phyloP scores from a whole-genome alignment of 768 basidiomycete species.

The Cyathus striatus region DNA sequence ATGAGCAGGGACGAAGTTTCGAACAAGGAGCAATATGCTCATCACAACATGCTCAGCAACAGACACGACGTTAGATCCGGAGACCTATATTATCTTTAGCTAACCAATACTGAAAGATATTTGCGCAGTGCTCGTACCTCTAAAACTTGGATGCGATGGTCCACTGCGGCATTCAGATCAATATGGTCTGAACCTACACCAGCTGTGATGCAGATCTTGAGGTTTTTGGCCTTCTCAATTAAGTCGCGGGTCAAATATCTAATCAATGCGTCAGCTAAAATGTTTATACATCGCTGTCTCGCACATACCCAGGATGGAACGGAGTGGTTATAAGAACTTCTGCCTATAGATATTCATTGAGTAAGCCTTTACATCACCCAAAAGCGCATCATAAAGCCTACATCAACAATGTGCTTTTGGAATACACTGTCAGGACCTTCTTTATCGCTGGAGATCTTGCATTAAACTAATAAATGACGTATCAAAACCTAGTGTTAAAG shows the following conservation, averaged over 20 bases:
- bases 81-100: constrained; percentile 39
- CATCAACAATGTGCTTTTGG: constrained; percentile 78
- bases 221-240: constrained; percentile 77
- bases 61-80: constrained; percentile 86
- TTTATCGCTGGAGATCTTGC: constrained; percentile 72
- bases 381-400: constrained; percentile 36
- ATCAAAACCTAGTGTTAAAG: neutral
- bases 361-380: neutral
- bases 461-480: constrained; percentile 1
- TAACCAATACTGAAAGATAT: neutral
- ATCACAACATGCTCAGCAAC: constrained; percentile 91
- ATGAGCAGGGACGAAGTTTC: constrained; percentile 86
- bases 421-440: constrained; percentile 79
- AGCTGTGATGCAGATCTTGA: constrained; percentile 87
- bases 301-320: constrained; percentile 66
- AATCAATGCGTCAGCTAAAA: neutral
- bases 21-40: constrained; percentile 86
- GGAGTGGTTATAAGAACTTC: constrained; percentile 81
- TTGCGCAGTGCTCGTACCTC: constrained; percentile 32
- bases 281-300: neutral
- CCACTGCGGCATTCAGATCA: constrained; percentile 84
- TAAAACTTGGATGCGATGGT: constrained; percentile 72
- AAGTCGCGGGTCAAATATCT: constrained; percentile 72
- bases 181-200: constrained; percentile 90
- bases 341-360: constrained; percentile 37